These are phyloP conservation scores for Pseudogymnoascus sp. DNA, from an alignment of 2,329 filamentous ascomycete species.

Conservation along the genomic window DNA sequence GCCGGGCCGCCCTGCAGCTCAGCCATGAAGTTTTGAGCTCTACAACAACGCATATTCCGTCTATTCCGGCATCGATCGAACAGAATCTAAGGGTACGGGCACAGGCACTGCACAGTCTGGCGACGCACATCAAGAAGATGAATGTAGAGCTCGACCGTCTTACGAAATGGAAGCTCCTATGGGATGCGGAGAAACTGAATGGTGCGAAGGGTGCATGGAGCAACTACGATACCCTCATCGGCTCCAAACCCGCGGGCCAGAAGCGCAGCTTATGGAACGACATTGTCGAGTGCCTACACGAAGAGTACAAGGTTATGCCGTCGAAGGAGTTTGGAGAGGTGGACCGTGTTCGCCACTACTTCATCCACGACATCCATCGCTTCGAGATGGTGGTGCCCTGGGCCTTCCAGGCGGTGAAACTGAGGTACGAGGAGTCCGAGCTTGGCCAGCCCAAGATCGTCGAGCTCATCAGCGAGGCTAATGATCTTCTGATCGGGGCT, in stretches of 20 bases:
- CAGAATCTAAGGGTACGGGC: slow-evolving; percentile 69
- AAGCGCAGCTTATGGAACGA: slow-evolving; percentile 65
- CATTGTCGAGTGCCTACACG: slow-evolving; percentile 67
- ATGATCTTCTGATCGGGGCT: slow-evolving; percentile 60
- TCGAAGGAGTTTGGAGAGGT: slow-evolving; percentile 59
- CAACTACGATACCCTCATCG: slow-evolving; percentile 62
- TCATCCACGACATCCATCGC: slow-evolving; percentile 64
- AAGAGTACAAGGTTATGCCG: slow-evolving; percentile 64
- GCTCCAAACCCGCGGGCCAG: slow-evolving; percentile 48
- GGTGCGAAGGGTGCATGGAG: slow-evolving; percentile 75
- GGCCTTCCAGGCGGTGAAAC: slow-evolving; percentile 68
- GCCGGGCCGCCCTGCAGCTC: slow-evolving; percentile 66
- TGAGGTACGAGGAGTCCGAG: slow-evolving; percentile 54
- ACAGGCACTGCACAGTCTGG: slow-evolving; percentile 66
- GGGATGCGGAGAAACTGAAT: slow-evolving; percentile 82
- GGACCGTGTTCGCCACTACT: slow-evolving; percentile 78
- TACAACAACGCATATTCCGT: slow-evolving; percentile 63
- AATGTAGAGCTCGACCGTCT: slow-evolving; percentile 57
- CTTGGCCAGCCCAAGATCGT: slow-evolving; percentile 41
- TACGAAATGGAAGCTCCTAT: slow-evolving; percentile 74
- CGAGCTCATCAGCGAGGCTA: slow-evolving; percentile 49
- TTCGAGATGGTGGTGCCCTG: slow-evolving; percentile 71
- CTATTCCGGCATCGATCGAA: slow-evolving; percentile 66
- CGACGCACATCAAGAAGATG: slow-evolving; percentile 58
- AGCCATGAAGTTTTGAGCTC: slow-evolving; percentile 78